Base-by-base conservation (phyloP, 2,329 filamentous ascomycete species). In the Fusarium tuaranense region DNA sequence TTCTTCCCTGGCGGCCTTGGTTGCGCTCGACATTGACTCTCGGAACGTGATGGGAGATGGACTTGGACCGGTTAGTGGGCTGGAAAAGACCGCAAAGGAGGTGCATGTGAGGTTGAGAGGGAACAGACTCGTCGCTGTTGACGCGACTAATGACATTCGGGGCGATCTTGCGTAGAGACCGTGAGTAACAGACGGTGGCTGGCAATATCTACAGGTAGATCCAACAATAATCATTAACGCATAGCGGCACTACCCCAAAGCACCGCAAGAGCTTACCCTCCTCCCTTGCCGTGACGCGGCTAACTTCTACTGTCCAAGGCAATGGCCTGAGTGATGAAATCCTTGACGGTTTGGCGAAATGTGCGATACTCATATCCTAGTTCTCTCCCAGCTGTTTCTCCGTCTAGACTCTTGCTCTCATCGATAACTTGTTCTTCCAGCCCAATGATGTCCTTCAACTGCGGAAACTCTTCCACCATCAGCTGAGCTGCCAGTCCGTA, bases 401-500 rank as follows among this genome's bases (percentile, higher is more conserved):
- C 84, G 75, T 88, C 86, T 25, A 88, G 67, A 7, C 82, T 83
- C 74, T 85, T 81, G 16, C 81, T 83, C 30, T 81, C 79, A 60
- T 85, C 82, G 10, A 83, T 78, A 22, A 67, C 59, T 66, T 83
- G 80, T 7, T 83, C 80, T 57, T 83, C 83, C 30, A 72, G 41
- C 20, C 22, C 14, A 12, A 44, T 8, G 4, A 44, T 73, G 0
- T 53, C 77, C 46, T 75, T 80, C 1, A 83, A 79, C 79, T 82
- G 83, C 0, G 78, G 73, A 71, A 88, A 88, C 30, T 80, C 78
- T 3, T 82, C 80, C 1, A 72, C 73, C 32, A 88, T 84, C 34
- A 88, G 84, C 13, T 83, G 77, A 1, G 85, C 84, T 0, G 85
- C 87, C 14, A 85, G 66, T 0, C 80, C 83, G 71, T 88, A 88